These are phyloP conservation scores for Kwoniella shivajii DNA, from an alignment of 1,284 basidiomycete genomes.

Conservation along the genomic window DNA sequence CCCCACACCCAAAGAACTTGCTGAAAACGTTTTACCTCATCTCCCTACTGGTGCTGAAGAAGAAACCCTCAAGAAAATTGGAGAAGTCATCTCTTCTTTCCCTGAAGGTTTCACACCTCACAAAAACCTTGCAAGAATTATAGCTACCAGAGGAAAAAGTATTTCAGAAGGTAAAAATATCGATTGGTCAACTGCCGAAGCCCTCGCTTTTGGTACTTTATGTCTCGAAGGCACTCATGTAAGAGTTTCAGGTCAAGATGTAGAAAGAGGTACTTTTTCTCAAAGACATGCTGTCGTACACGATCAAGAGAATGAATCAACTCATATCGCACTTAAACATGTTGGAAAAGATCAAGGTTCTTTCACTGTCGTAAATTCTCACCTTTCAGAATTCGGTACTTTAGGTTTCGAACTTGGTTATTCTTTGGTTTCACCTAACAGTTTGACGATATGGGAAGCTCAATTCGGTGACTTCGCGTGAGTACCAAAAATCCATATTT, in stretches of 20 bases:
- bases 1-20: conserved; percentile 94
- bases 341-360: conserved; percentile 82
- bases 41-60: conserved; percentile 80
- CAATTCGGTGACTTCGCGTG: conserved; percentile 98
- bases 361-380: conserved; percentile 96
- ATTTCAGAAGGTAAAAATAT: conserved; percentile 89
- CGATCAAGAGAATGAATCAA: conserved; percentile 90
- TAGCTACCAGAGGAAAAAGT: conserved; percentile 81
- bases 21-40: conserved; percentile 86
- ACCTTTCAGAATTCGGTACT: conserved; percentile 91
- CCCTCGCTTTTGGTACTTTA: conserved; percentile 92
- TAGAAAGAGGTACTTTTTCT: conserved; percentile 99
- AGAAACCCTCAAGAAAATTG: conserved; percentile 79
- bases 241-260: conserved; percentile 96
- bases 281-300: conserved; percentile 97
- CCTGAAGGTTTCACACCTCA: conserved; percentile 87
- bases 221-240: conserved; percentile 92
- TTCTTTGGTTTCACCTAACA: conserved; percentile 93
- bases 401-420: conserved; percentile 99
- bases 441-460: conserved; percentile 96
- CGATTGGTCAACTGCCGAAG: conserved; percentile 99
- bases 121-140: conserved; percentile 91
- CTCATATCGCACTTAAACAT: conserved; percentile 87
- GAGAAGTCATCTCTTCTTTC: conserved; percentile 80
- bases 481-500: too few relatives aligned